Evolutionary conservation across 768 basidiomycete species (phyloP).

Genomic region (Tylopilus vinaceipallidus): DNA sequence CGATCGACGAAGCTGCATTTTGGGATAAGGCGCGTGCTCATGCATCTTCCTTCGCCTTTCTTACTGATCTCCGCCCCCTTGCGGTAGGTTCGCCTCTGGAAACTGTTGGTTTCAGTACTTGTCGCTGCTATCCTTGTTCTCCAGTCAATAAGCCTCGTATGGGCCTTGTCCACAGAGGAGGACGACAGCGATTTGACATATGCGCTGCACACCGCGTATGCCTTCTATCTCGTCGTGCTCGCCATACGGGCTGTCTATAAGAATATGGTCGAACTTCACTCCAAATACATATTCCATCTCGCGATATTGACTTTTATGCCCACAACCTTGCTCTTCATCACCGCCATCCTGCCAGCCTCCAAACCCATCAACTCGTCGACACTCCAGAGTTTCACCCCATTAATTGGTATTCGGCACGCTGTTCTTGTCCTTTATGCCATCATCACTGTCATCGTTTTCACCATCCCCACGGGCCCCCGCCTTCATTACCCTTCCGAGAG

Average conservation of each 20-base stretch:
- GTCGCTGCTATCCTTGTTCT: conserved; percentile 48
- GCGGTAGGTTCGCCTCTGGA: conserved; percentile 58
- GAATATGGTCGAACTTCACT: conserved; percentile 38
- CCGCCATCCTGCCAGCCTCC: conserved; percentile 56
- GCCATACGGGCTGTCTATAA: conserved; percentile 49
- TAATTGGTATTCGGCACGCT: conserved; percentile 48
- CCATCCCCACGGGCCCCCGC: conserved; percentile 68
- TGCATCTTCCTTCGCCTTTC: background rate
- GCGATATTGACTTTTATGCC: conserved; percentile 53
- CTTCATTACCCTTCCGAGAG: conserved; percentile 70
- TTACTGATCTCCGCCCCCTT: conserved; percentile 1
- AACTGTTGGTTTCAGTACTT: conserved; percentile 47
- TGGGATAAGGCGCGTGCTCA: conserved; percentile 48
- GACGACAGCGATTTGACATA: conserved; percentile 35
- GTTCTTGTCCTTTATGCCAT: conserved; percentile 49
- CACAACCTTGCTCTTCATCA: conserved; percentile 40
- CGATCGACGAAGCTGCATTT: conserved; percentile 59
- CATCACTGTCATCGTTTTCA: conserved; percentile 40
- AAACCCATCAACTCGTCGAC: conserved; percentile 33
- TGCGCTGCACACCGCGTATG: conserved; percentile 49
- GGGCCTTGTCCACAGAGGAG: conserved; percentile 33
- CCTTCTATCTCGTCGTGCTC: conserved; percentile 58
- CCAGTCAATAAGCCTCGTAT: conserved; percentile 55
- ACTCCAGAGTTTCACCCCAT: conserved; percentile 21
- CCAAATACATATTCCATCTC: conserved; percentile 61